Evolutionary conservation across 2,329 filamentous ascomycete species (phyloP), one percentile per base, ranked within the genome.

Genomic region (Xylaria hypoxylon): DNA sequence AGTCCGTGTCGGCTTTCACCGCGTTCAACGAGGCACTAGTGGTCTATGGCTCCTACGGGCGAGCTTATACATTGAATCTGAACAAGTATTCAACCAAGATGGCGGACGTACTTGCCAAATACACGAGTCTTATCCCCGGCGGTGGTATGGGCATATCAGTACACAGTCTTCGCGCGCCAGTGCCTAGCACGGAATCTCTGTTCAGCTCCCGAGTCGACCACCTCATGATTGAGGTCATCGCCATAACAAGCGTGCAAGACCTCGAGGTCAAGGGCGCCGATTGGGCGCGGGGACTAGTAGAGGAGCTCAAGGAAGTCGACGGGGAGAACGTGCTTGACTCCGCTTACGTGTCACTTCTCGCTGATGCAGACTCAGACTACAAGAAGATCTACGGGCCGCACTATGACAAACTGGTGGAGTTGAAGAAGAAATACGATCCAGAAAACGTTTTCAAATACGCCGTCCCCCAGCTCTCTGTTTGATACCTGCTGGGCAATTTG

Each of bases 401-500:
- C 17, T 72, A 75, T 47, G 64, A 69, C 2, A 64, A 47, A 26
- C 57, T 73, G 33, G 59, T 74, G 48, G 67, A 28, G 56, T 60
- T 79, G 47, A 79, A 81, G 68, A 71, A 70, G 60, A 71, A 76
- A 48, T 78, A 78, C 52, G 79, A 81, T 47, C 76, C 78, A 0
- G 62, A 74, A 3, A 79, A 80, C 64, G 72, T 78, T 1, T 81
- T 81, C 63, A 77, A 73, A 45, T 62, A 72, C 28, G 65, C 70
- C 2, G 63, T 73, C 13, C 71, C 70, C 52, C 57, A 50, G 33
- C 63, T 68, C 35, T 44, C 42, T 8, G 19, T 57, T 53, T 65
- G 63, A 66, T 45, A 31, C 64, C 2, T 59, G n/a, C 19, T 17
- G n/a, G 24, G 8, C n/a, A 19, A 6, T 28, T 44, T 28, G 13